Evolutionary conservation across 345 rosid species (phyloP).

Genomic region (Salix dunnii): DNA sequence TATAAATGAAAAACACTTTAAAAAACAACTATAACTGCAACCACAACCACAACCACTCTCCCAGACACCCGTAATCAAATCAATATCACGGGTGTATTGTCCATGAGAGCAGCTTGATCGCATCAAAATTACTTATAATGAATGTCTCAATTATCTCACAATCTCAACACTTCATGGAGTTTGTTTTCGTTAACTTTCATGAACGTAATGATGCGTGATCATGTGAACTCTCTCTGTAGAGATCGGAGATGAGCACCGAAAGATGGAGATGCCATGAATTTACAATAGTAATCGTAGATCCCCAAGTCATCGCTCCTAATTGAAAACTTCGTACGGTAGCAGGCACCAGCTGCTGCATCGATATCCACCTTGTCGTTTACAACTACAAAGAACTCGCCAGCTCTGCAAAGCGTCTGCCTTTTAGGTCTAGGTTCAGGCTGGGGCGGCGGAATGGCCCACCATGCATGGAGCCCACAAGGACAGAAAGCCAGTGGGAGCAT

Average conservation of each 20-base stretch:
- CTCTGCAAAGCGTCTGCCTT: background rate
- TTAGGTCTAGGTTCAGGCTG: background rate
- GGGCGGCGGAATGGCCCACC: constrained; percentile 26
- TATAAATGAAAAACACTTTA: no score
- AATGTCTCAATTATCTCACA: no score
- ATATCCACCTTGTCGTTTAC: background rate
- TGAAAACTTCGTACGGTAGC: constrained; percentile 40
- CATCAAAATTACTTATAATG: no score
- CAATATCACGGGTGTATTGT: background rate
- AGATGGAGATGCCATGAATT: background rate
- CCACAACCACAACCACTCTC: no score
- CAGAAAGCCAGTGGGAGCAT: accelerated
- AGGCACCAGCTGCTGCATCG: constrained; percentile 5
- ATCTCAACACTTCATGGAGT: no score
- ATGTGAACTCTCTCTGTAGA: background rate
- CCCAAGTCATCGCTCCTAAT: background rate
- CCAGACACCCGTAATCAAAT: no score
- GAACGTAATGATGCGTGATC: background rate
- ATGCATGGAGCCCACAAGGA: background rate
- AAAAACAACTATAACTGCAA: no score
- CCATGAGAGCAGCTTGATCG: no score
- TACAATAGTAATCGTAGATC: constrained; percentile 3
- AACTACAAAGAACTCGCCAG: background rate
- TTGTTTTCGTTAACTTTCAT: background rate
- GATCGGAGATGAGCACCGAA: no score